Evolutionary conservation across 192 early-diverging fungal genomes (phyloP), one percentile per base, ranked within the genome.

Genomic region (Gonapodya sp.): DNA sequence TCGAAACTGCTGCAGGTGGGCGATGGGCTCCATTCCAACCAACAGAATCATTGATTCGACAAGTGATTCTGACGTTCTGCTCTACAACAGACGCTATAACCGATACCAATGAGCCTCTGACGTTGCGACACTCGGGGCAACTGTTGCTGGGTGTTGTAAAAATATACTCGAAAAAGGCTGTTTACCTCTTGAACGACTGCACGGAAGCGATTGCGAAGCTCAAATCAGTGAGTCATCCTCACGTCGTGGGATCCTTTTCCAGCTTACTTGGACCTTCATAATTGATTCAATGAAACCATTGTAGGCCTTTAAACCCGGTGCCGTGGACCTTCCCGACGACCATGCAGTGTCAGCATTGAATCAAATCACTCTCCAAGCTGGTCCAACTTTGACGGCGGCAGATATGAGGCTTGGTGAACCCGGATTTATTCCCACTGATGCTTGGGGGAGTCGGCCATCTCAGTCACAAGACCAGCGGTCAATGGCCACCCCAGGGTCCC

Each of bases 111-210:
- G 92, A 93, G 35, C 94, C 96, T 34, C 92, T 97, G 85, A 96
- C 97, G 0, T 85, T 99, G 46, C 94, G 97, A 80, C 89, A 98
- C 33, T 96, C 97, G 1, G 98, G 97, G 0, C 98, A 99, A 84
- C 88, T 99, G 36, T 89, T 99, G 73, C 88, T 99, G 1, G 98
- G 98, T 37, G 96, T 99, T 0, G 92, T 93, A 0, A 91, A 93
- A 36, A 98, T 99, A 81, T 98, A 96, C 87, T 96, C 97, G 1
- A 90, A 96, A 35, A 99, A 99, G 85, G 93, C 98, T 0, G 93
- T 92, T 72, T 99, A 99, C 82, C 86, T 99, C 64, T 88, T 99
- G 1, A 97, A 99, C 82, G 98, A 99, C 84, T 98, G 97, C 83
- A 94, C 94, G 83, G 97, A 98, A 77, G 97, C 98, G 0, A 86